These are phyloP conservation scores for Erythrophleum ivorense DNA, from an alignment of 331 rosid species.

Conservation along the genomic window DNA sequence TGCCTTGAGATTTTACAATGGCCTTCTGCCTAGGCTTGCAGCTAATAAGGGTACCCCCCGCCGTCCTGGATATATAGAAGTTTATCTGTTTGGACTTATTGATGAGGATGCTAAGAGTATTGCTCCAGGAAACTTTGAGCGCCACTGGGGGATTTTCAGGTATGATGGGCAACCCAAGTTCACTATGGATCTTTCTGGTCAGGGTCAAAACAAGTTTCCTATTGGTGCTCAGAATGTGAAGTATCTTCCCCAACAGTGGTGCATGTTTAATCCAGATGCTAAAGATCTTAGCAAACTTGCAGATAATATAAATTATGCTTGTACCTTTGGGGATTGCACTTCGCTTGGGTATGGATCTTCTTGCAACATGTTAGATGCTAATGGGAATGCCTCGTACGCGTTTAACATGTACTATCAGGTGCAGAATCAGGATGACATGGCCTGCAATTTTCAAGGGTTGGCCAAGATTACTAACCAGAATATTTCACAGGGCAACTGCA, in stretches of 20 bases:
- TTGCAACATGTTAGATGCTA: constrained; percentile 82
- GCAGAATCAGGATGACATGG: constrained; percentile 74
- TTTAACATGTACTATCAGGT: constrained; percentile 90
- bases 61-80: constrained; percentile 73
- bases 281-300: constrained; percentile 69
- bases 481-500: constrained; percentile 81
- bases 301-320: constrained; percentile 80
- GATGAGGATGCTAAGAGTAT: constrained; percentile 88
- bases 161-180: constrained; percentile 93
- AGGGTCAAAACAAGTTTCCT: constrained; percentile 64
- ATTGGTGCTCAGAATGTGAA: constrained; percentile 65
- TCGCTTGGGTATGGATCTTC: constrained; percentile 91
- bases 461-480: constrained; percentile 70
- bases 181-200: constrained; percentile 66
- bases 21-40: constrained; percentile 77
- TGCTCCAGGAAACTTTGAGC: constrained; percentile 89
- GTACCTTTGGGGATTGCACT: constrained; percentile 82
- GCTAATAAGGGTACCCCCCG: constrained; percentile 76
- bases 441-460: constrained; percentile 88
- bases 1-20: constrained; percentile 85
- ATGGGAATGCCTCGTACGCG: constrained; percentile 91
- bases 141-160: constrained; percentile 92
- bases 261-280: constrained; percentile 77
- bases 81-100: constrained; percentile 83
- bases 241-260: constrained; percentile 79